Conservation (phyloP, 2,329 filamentous ascomycete species). For the Sclerotinia sclerotiorum region DNA sequence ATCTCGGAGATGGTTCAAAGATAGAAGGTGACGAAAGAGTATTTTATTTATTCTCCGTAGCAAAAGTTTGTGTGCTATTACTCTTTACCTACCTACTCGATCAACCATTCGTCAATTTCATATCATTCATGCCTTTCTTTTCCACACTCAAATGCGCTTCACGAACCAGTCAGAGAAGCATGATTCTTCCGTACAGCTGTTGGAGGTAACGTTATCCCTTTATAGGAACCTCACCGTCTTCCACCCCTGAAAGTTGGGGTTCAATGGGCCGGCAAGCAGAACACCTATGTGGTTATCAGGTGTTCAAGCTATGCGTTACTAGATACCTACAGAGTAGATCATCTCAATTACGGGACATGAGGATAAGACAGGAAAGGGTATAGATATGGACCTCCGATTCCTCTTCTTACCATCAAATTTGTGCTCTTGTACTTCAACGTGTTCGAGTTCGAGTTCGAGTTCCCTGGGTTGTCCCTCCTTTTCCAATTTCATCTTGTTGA, state of each 20-base stretch:
- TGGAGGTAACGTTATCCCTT: constrained; percentile 13
- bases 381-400: constrained; percentile 2
- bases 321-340: background rate
- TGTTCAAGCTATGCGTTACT: background rate
- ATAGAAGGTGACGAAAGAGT: constrained; percentile 12
- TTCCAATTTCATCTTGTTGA: background rate
- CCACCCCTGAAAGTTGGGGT: constrained; percentile 10
- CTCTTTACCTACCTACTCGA: constrained; percentile 16
- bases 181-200: background rate
- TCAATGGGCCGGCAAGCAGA: constrained; percentile 2
- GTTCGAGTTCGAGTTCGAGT: background rate
- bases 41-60: background rate
- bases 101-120: constrained; percentile 11
- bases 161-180: constrained; percentile 4
- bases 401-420: background rate
- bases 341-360: constrained; percentile 7
- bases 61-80: constrained; percentile 9
- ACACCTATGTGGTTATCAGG: background rate
- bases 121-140: background rate
- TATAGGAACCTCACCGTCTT: constrained; percentile 7
- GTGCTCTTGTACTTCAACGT: constrained; percentile 14
- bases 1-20: background rate
- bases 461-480: constrained; percentile 1
- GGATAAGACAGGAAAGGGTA: constrained; percentile 6
- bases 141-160: background rate